Evolutionary conservation across 2,329 filamentous ascomycete species (phyloP), one percentile per base, ranked within the genome.

Genomic region (Epichloe sp.): DNA sequence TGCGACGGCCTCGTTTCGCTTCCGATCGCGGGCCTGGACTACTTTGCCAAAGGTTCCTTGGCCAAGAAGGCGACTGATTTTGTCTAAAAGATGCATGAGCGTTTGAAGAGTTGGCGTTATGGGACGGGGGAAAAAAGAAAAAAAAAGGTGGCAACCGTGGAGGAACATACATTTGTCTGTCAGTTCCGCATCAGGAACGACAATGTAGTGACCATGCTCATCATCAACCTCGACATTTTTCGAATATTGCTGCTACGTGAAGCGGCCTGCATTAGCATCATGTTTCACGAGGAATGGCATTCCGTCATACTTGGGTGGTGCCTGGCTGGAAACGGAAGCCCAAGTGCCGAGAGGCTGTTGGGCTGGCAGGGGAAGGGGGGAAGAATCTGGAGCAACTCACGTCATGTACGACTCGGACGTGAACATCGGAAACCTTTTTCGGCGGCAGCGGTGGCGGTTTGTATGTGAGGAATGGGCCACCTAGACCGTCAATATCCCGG

Each of bases 11-110:
- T 90, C 88, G 58, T 84, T 84, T 56, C 82, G 83, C 60, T 79
- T 79, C 54, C 80, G 80, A 65, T 98, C 93, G 59, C 80, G 83
- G 49, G 93, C 93, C 67, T 96, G 86, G 17, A 98, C 93, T 15
- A 98, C 93, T 68, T 98, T 98, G 63, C 93, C 93, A 65, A 98
- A 98, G 0, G 93, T 98, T 56, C 93, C 93, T 70, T 98, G 93
- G 21, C 93, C 93, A 12, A 98, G 83, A 31, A 97, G 77, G 59
- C 88, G 89, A 55, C 85, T 76, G 59, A 98, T 91, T 71, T 86
- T 82, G 68, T 97, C 90, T 95, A 58, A 26, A 37, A 40, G 38
- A 40, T 8, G 6, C 15, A 12, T 54, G 45, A 15, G 15, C 44
- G 44, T 53, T 48, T 48, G 37, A 46, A 12, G 12, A 14, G n/a